Conservation (phyloP, 2,329 filamentous ascomycete genomes). For the Fusarium sublunatum region DNA sequence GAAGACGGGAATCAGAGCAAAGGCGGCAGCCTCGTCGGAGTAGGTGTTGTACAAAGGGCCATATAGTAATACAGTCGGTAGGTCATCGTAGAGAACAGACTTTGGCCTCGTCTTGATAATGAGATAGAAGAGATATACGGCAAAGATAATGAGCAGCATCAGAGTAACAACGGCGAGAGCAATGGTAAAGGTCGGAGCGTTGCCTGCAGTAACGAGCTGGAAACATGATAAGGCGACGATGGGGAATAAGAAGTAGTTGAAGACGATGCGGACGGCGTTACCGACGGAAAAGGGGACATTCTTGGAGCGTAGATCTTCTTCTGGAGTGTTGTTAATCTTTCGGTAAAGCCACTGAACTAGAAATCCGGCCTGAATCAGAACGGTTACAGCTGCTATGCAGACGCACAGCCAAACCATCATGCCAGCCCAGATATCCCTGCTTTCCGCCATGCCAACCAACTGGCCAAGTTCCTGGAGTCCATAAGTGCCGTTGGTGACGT, state of each 20-base stretch:
- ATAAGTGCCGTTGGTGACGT: slow-evolving; percentile 79
- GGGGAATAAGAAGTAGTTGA: slow-evolving; percentile 92
- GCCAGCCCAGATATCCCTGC: slow-evolving; percentile 89
- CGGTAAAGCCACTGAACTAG: slow-evolving; percentile 80
- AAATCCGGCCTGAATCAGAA: slow-evolving; percentile 82
- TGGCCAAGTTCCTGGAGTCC: slow-evolving; percentile 84
- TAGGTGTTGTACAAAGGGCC: slow-evolving; percentile 98
- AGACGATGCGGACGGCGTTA: slow-evolving; percentile 84
- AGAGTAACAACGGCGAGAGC: slow-evolving; percentile 81
- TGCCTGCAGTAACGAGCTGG: slow-evolving; percentile 80
- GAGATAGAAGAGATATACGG: slow-evolving; percentile 81
- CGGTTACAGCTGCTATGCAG: slow-evolving; percentile 74
- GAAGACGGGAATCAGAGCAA: slow-evolving; percentile 86
- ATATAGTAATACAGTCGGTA: slow-evolving; percentile 88
- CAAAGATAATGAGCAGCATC: slow-evolving; percentile 76
- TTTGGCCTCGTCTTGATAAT: slow-evolving; percentile 85
- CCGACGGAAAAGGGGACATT: slow-evolving; percentile 89
- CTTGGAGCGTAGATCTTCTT: slow-evolving; percentile 90
- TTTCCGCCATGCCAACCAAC: slow-evolving; percentile 80
- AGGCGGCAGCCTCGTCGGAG: slow-evolving; percentile 90
- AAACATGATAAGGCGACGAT: slow-evolving; percentile 89
- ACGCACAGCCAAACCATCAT: slow-evolving; percentile 92
- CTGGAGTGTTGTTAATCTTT: slow-evolving; percentile 74
- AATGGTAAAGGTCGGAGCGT: slow-evolving; percentile 77
- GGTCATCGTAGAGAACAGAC: slow-evolving; percentile 90